phyloP scores from a whole-genome alignment of 495 filamentous ascomycete species.

The Neurospora discreta region DNA sequence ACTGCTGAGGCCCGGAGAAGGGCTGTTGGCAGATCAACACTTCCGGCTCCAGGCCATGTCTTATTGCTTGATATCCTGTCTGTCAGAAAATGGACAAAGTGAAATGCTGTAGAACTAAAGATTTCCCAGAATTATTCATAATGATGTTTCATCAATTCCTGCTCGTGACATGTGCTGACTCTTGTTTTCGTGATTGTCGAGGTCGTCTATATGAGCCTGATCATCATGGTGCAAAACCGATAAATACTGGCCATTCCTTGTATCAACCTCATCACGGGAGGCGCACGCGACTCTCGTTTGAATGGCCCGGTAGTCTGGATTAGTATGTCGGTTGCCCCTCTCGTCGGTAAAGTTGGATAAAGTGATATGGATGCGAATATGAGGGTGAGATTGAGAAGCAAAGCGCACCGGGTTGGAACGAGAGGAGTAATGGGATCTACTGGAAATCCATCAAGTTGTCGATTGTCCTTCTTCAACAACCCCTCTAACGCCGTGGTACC shows the following conservation, averaged over 20 bases:
- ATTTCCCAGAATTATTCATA: neutral
- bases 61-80: constrained; percentile 1
- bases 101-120: neutral
- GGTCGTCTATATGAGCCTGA: too few relatives aligned
- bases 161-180: neutral
- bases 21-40: neutral
- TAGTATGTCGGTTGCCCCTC: neutral
- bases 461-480: neutral
- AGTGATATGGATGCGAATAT: neutral
- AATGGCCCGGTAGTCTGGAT: neutral
- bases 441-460: neutral
- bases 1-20: neutral
- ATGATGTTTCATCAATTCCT: neutral
- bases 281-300: neutral
- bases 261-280: neutral
- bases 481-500: neutral
- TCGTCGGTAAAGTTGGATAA: neutral
- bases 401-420: neutral
- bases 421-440: neutral
- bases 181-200: neutral
- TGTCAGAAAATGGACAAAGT: neutral
- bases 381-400: neutral
- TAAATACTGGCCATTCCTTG: neutral
- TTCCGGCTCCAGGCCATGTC: neutral
- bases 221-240: neutral